These are phyloP conservation scores for Apiospora aurea DNA, from an alignment of 2,329 filamentous ascomycete genomes.

Conservation along the genomic window DNA sequence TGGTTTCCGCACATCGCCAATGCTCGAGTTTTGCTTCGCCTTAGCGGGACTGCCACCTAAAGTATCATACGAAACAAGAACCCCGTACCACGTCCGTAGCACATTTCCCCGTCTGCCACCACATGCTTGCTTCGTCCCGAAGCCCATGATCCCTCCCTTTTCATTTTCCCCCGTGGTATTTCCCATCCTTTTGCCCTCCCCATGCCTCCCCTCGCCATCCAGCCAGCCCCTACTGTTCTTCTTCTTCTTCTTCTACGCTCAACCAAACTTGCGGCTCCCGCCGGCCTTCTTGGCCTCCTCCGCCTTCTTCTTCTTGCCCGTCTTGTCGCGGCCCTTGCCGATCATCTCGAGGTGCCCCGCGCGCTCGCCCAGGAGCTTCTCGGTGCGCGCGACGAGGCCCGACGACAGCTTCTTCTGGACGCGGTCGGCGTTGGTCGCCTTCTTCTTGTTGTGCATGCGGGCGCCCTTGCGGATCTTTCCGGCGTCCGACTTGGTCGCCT, in stretches of 20 bases:
- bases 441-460: slow-evolving; percentile 38
- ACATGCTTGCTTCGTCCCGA: background rate
- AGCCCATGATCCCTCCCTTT: background rate
- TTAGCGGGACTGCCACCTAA: background rate
- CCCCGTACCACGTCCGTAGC: background rate
- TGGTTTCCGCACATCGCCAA: background rate
- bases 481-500: slow-evolving; percentile 51
- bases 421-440: slow-evolving; percentile 54
- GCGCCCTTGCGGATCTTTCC: slow-evolving; percentile 46
- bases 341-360: slow-evolving; percentile 67
- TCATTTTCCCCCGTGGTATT: too few species aligned
- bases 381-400: slow-evolving; percentile 61
- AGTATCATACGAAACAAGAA: background rate
- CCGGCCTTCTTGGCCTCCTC: slow-evolving; percentile 41
- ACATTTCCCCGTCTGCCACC: background rate
- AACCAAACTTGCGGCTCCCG: slow-evolving; percentile 36
- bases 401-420: slow-evolving; percentile 61
- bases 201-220: background rate
- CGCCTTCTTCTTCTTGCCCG: slow-evolving; percentile 32
- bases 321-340: slow-evolving; percentile 58
- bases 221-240: background rate
- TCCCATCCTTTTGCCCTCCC: background rate
- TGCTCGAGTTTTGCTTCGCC: background rate
- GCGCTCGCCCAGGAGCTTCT: slow-evolving; percentile 64
- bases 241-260: slow-evolving; percentile 27